phyloP scores from a whole-genome alignment of 179 eudicot species.

The Beta corolliflora region DNA sequence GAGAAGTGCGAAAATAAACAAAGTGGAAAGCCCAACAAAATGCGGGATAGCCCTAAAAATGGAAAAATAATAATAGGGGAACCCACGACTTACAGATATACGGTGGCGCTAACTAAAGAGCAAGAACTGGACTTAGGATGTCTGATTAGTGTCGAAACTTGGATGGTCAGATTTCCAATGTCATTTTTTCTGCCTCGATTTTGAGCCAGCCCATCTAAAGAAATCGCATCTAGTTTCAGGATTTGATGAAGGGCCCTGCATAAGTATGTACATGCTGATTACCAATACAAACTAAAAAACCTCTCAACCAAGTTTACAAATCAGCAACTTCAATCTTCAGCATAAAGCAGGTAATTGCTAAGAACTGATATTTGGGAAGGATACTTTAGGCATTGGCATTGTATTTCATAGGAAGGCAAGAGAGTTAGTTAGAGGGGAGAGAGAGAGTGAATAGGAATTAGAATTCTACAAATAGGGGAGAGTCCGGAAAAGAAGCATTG shows the following conservation, averaged over 20 bases:
- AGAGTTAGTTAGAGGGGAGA: too few relatives aligned
- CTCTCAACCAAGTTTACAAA: too few relatives aligned
- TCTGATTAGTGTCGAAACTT: not conserved
- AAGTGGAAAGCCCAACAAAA: not conserved
- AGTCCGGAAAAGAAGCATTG: too few relatives aligned
- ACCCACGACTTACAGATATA: not conserved
- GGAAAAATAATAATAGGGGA: not conserved
- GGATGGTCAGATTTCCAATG: not conserved
- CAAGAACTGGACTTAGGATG: not conserved
- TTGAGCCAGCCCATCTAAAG: conserved; percentile 88
- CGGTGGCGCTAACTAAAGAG: too few relatives aligned
- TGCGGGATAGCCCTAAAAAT: not conserved
- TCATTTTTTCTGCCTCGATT: conserved; percentile 52
- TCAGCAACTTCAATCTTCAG: not conserved
- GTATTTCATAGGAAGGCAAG: too few relatives aligned
- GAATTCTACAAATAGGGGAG: too few relatives aligned
- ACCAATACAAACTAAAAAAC: not conserved
- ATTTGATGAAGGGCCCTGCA: conserved; percentile 95
- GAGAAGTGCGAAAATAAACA: not conserved
- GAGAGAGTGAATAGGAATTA: too few relatives aligned
- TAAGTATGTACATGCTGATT: not conserved
- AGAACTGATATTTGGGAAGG: too few relatives aligned
- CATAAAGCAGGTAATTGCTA: not conserved
- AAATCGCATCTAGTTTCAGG: conserved; percentile 91
- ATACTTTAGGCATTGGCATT: too few relatives aligned